Base-by-base conservation (phyloP, 2,329 filamentous ascomycete genomes). In the Alternaria dauci region DNA sequence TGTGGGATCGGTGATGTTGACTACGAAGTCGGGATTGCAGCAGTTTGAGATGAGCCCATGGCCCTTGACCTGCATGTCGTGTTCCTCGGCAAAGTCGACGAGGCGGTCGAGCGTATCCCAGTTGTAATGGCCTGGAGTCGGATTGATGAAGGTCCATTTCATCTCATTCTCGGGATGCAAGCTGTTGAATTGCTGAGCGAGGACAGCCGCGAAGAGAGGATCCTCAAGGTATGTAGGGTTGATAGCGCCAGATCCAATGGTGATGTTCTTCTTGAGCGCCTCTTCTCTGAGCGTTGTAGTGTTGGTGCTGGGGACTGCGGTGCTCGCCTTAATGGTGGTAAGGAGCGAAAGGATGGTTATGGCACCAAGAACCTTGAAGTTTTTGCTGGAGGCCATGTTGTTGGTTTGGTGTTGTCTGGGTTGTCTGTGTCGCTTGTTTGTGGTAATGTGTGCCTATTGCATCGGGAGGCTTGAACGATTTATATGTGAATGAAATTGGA, bases 11-110 rank as follows among this genome's bases (percentile, higher is more conserved):
- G 48, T 55, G 23, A 55, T 55, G 38, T 59, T 62, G 50, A 59
- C 28, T 16, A 59, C 12, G 18, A 52, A 55, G 51, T 52, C 44
- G 3, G 55, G 55, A 30, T 59, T 62, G 26, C 59, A 62, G 51
- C 59, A 59, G 20, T 39, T 52, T n/a, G 55, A 62, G 20, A 62
- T 62, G 8, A 62, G 59, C 11, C 59, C 55, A 6, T 59, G 59
- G 18, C 55, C 51, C 32, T 59, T 62, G 20, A 62, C 46, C 1
- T 55, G 30, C 59, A 61, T 61, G n/a, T 57, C 39, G 14, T 61
- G 43, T 8, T 54, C 11, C 1, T 57, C 16, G 20, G 55, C 55
- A n/a, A 52, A 58, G 9, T 50, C 9, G 41, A 59, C 42, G 8
- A 55, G 42, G 7, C 30, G 41, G 16, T 58, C 50, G 44, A 62